Base-by-base conservation (phyloP, 2,329 filamentous ascomycete species). In the Clarireedia paspali region DNA sequence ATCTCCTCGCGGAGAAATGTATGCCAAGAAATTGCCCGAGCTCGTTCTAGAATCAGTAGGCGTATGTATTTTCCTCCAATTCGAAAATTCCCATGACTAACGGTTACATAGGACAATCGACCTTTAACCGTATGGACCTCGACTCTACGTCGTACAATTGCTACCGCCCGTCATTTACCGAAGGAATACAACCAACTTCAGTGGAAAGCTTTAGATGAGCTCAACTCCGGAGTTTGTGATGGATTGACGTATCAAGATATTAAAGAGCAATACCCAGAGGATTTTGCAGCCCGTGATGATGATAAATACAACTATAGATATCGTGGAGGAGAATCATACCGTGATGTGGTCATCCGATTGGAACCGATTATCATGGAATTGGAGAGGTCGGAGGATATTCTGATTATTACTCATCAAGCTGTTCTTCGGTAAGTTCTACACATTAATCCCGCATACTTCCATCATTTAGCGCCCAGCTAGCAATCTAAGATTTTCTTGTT, bases 221-320 rank as follows among this genome's bases (percentile, higher is more conserved):
- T 99, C 39, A 94, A 99, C 71, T 91, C 90, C 1, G 94, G 94
- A 50, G 89, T 97, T 48, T 99, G 94, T 74, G 94, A 99, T 67
- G 91, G 92, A 54, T 83, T 97, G 70, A 99, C 94, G 1, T 69
- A 70, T 53, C 89, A 90, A 67, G 88, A 99, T 70, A 97, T 99
- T 69, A 90, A 94, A 67, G 83, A 95, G 66, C 76, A 81, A 54
- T 97, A 89, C 70, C 94, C 94, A 0, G 91, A 96, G 64, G 94
- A 99, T 74, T 99, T 99, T 74, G 84, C 85, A 50, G 91, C 92
- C 36, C 89, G 94, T 60, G 94, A 99, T 71, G 90, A 96, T 63
- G 94, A 99, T 78, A 99, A 99, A 74, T 97, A 97, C 82, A 97
- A 99, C 76, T 99, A 99, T 75, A 90, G 94, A 56, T 99, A 99